Conservation (phyloP, 2,329 filamentous ascomycete species). For the Chaetomiaceae sp. region DNA sequence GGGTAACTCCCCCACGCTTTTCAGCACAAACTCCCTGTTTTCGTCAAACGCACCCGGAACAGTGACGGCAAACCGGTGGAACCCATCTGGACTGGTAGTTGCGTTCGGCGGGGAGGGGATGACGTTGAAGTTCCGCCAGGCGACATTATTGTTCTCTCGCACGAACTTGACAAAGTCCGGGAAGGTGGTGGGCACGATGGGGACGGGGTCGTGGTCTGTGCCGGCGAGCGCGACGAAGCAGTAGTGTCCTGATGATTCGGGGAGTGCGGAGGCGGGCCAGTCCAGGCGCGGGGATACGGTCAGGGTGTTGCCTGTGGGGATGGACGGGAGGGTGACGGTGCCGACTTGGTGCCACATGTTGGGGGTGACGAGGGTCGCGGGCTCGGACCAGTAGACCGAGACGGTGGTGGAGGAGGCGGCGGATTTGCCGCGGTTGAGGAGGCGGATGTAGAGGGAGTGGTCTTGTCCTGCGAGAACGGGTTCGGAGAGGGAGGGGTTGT, state of each 20-base stretch:
- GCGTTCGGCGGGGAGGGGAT: background rate
- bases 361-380: slow-evolving; percentile 11
- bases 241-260: slow-evolving; percentile 1
- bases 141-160: slow-evolving; percentile 13
- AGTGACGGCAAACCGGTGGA: background rate
- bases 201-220: background rate
- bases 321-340: background rate
- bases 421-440: slow-evolving; percentile 10
- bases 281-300: slow-evolving; percentile 2
- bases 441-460: slow-evolving; percentile 13
- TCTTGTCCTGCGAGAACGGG: background rate
- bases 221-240: slow-evolving; percentile 14
- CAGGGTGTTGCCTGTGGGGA: background rate
- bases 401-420: background rate
- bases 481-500: slow-evolving; percentile 8
- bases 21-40: background rate
- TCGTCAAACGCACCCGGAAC: slow-evolving; percentile 11
- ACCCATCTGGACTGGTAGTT: background rate
- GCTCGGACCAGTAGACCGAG: slow-evolving; percentile 8
- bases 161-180: slow-evolving; percentile 10
- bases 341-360: slow-evolving; percentile 12
- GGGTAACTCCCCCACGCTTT: background rate
- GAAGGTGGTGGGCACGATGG: background rate
- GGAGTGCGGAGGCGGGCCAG: slow-evolving; percentile 1
- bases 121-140: slow-evolving; percentile 12